phyloP scores from a whole-genome alignment of 2,329 filamentous ascomycete species.

The Dactylellina haptotyla region DNA sequence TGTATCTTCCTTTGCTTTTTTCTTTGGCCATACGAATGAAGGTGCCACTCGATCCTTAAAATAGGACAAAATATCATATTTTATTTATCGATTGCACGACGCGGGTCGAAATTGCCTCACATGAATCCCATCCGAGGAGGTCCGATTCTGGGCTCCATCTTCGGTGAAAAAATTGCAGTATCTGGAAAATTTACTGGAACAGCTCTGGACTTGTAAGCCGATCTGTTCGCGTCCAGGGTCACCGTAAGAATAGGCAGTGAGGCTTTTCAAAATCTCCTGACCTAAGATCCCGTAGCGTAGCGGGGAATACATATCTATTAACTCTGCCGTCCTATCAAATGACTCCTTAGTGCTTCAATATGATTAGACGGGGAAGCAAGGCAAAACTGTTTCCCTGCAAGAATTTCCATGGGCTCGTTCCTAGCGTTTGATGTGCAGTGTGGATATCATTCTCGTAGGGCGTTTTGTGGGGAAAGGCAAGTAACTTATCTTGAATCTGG shows the following conservation, averaged over 20 bases:
- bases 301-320: slow-evolving; percentile 24
- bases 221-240: no score
- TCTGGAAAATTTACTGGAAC: background rate
- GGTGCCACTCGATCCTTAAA: slow-evolving; percentile 14
- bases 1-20: slow-evolving; percentile 46
- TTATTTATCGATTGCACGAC: background rate
- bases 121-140: background rate
- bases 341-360: slow-evolving; percentile 18
- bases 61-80: slow-evolving; percentile 23
- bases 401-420: slow-evolving; percentile 14
- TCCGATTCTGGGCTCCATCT: background rate
- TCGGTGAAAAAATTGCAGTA: background rate
- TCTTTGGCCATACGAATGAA: background rate
- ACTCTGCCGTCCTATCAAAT: slow-evolving; percentile 36
- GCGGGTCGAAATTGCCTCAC: background rate
- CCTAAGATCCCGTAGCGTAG: slow-evolving; percentile 9
- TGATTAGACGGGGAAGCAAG: slow-evolving; percentile 35
- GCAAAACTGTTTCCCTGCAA: slow-evolving; percentile 8
- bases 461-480: slow-evolving; percentile 53
- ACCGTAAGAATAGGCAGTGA: no score
- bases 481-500: slow-evolving; percentile 45
- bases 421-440: slow-evolving; percentile 22
- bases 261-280: slow-evolving; percentile 4
- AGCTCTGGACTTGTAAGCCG: background rate
- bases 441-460: slow-evolving; percentile 37